Conservation (phyloP, 2,329 filamentous ascomycete genomes). For the Penicillium psychrosexuale region DNA sequence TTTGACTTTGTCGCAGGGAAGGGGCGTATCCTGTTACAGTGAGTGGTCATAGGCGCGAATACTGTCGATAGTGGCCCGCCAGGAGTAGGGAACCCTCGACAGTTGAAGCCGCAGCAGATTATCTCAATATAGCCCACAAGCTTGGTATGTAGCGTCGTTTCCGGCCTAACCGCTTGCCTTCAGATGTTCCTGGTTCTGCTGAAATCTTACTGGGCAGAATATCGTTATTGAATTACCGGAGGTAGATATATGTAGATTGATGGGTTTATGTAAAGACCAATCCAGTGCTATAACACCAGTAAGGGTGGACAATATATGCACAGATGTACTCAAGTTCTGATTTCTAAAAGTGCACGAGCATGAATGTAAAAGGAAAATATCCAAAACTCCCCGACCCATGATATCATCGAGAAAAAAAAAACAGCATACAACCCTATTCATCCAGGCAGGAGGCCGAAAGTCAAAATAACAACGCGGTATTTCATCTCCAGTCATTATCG, state of each 20-base stretch:
- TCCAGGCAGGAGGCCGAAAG: conserved; percentile 17
- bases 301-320: background rate
- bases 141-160: no score
- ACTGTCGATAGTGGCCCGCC: no score
- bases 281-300: background rate
- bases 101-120: no score
- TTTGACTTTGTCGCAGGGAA: no score
- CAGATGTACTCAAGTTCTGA: background rate
- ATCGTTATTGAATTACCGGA: conserved; percentile 11
- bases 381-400: conserved; percentile 22
- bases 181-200: no score
- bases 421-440: conserved; percentile 15
- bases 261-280: background rate
- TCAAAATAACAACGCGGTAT: conserved; percentile 12
- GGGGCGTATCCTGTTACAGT: no score
- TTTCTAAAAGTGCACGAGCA: conserved; percentile 1
- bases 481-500: conserved; percentile 25
- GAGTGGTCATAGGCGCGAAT: no score
- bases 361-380: conserved; percentile 10
- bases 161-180: no score
- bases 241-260: conserved; percentile 11
- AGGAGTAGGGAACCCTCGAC: no score
- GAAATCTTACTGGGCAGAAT: no score
- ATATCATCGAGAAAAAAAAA: conserved; percentile 27
- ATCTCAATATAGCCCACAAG: no score